These are phyloP conservation scores for Neofusicoccum umdonicola DNA, from an alignment of 2,329 filamentous ascomycete genomes.

Conservation along the genomic window DNA sequence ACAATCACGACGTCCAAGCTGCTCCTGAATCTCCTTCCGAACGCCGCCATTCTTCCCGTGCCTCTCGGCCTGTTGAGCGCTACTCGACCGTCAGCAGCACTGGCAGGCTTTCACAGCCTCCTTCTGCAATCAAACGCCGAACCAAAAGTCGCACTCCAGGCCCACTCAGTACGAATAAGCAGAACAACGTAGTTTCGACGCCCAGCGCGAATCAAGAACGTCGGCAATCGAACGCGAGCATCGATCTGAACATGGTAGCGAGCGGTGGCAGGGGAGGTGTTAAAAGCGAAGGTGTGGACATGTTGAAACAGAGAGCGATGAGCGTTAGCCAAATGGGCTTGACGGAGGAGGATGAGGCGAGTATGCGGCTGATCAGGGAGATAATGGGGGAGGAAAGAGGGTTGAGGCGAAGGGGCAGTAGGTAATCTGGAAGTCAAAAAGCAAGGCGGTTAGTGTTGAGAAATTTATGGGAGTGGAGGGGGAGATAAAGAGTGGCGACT, in stretches of 20 bases:
- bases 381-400: slow-evolving; percentile 32
- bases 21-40: not conserved
- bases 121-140: slow-evolving; percentile 20
- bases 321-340: slow-evolving; percentile 23
- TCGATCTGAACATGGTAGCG: not conserved
- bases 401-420: slow-evolving; percentile 23
- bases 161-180: not conserved
- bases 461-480: not conserved
- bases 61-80: slow-evolving; percentile 19
- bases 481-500: too few relatives aligned
- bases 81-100: slow-evolving; percentile 19
- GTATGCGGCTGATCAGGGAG: slow-evolving; percentile 30
- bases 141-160: slow-evolving; percentile 26
- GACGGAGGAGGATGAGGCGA: slow-evolving; percentile 27
- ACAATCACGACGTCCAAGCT: not conserved
- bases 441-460: not conserved
- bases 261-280: slow-evolving; percentile 19
- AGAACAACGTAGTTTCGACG: not conserved
- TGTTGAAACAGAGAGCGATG: slow-evolving; percentile 30
- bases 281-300: slow-evolving; percentile 26
- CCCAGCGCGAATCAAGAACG: not conserved
- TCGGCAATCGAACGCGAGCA: slow-evolving; percentile 19
- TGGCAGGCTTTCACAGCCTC: slow-evolving; percentile 21
- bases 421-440: not conserved
- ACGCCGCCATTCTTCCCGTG: slow-evolving; percentile 20